phyloP scores from a whole-genome alignment of 306 rosid genomes.

The Castanea mollissima region DNA sequence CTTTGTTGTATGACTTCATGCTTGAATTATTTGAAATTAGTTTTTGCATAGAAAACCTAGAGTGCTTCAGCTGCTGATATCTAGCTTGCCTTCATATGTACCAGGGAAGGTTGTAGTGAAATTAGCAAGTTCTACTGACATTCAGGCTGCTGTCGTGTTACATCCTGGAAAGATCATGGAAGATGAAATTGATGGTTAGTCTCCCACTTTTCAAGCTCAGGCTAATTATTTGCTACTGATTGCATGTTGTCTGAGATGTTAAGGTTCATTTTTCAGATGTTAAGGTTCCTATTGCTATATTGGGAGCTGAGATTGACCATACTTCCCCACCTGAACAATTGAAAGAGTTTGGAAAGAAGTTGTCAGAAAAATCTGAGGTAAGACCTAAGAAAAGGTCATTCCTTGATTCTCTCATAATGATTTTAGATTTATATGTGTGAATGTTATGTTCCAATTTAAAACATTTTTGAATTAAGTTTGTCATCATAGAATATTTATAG shows the following conservation, averaged over 20 bases:
- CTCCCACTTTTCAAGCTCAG: neutral
- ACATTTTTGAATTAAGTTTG: too few species aligned
- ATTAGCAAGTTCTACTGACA: conserved; percentile 31
- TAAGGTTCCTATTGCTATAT: conserved; percentile 44
- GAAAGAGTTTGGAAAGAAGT: conserved; percentile 37
- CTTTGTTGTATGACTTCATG: neutral
- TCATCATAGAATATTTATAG: too few species aligned
- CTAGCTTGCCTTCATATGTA: conserved; percentile 4
- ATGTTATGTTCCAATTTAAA: too few species aligned
- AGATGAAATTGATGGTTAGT: conserved; percentile 29
- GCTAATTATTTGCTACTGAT: neutral
- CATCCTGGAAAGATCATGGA: conserved; percentile 38
- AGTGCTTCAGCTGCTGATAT: neutral
- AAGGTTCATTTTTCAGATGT: conserved; percentile 30
- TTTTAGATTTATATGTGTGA: too few species aligned
- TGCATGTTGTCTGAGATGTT: neutral
- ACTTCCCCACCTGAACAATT: conserved; percentile 34
- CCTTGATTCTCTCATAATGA: neutral
- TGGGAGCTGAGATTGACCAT: conserved; percentile 48
- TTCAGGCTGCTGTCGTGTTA: conserved; percentile 44
- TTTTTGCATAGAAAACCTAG: neutral
- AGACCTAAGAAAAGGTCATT: conserved; percentile 3
- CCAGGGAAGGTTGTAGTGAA: conserved; percentile 45
- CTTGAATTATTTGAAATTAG: neutral
- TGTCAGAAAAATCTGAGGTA: conserved; percentile 46